A percentile compares a stretch with the other conserved stretches of the same genome.
These are phyloP conservation scores for Colletotrichum tamarilloi DNA, from an alignment of 2,329 filamentous ascomycete species.

Conservation along the genomic window DNA sequence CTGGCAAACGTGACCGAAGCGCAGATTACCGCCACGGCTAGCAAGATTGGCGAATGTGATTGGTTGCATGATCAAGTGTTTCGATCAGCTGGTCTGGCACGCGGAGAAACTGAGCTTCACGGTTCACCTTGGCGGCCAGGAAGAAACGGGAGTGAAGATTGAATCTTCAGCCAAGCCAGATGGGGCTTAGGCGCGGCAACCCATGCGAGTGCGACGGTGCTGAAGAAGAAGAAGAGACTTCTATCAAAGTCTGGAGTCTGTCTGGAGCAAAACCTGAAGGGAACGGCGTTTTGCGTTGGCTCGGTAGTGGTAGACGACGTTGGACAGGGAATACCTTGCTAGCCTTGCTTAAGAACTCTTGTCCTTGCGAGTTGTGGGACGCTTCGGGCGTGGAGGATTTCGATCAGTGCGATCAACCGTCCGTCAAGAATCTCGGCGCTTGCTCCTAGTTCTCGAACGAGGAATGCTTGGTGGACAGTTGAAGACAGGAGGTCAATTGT, in stretches of 20 bases:
- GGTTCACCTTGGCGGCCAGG: slow-evolving; percentile 19
- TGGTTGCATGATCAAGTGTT: slow-evolving; percentile 5
- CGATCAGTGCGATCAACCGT: slow-evolving; percentile 19
- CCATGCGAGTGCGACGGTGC: slow-evolving; percentile 32
- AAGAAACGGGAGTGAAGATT: not conserved
- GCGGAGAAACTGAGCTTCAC: not conserved
- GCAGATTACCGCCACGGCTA: slow-evolving; percentile 12
- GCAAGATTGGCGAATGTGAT: not conserved
- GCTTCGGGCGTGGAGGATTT: not conserved
- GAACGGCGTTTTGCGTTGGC: slow-evolving; percentile 34
- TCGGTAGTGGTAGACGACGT: slow-evolving; percentile 22
- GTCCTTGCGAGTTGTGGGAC: not conserved
- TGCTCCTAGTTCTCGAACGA: slow-evolving; percentile 11
- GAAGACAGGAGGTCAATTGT: not conserved
- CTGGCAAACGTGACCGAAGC: slow-evolving; percentile 24
- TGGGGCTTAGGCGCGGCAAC: slow-evolving; percentile 22
- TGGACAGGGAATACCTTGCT: slow-evolving; percentile 24
- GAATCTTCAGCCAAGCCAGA: not conserved
- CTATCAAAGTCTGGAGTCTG: slow-evolving; percentile 24
- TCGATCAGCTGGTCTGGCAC: slow-evolving; percentile 27
- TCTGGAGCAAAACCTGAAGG: slow-evolving; percentile 27
- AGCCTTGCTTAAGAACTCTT: slow-evolving; percentile 5
- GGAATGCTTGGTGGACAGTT: not conserved
- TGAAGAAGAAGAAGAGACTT: slow-evolving; percentile 24
- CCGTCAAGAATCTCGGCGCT: slow-evolving; percentile 21